These are phyloP conservation scores for Mrakia frigida DNA, from an alignment of 768 basidiomycete species.

Conservation along the genomic window DNA sequence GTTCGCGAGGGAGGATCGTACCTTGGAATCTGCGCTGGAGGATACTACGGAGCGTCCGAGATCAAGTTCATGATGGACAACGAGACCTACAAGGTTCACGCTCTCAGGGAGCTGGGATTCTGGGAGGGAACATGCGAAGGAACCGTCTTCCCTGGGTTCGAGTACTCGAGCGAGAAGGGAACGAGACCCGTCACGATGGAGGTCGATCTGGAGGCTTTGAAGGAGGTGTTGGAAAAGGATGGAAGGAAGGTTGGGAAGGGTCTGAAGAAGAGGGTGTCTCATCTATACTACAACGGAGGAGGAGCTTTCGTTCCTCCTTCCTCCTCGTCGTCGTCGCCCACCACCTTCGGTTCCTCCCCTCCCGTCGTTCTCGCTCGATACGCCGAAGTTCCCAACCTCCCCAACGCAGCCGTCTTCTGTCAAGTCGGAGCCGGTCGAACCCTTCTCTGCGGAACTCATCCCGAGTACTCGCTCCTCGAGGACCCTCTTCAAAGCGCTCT, in stretches of 20 bases:
- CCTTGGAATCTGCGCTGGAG: constrained; percentile 61
- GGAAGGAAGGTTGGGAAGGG: constrained; percentile 2
- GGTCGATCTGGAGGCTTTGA: constrained; percentile 37
- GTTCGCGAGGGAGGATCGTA: constrained; percentile 65
- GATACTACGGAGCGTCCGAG: constrained; percentile 50
- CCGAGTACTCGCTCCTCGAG: constrained; percentile 54
- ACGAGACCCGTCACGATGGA: constrained; percentile 44
- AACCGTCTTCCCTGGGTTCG: constrained; percentile 48
- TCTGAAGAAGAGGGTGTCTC: not conserved
- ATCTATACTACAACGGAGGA: constrained; percentile 51
- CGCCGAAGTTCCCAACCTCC: constrained; percentile 37
- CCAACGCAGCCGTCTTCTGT: constrained; percentile 47
- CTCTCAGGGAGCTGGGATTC: constrained; percentile 48
- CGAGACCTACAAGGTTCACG: constrained; percentile 44
- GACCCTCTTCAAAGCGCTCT: constrained; percentile 43
- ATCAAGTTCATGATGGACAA: constrained; percentile 49
- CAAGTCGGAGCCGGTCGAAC: constrained; percentile 52
- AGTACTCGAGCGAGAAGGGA: constrained; percentile 49
- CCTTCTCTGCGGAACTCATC: constrained; percentile 55
- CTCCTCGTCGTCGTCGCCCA: not conserved
- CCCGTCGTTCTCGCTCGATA: constrained; percentile 47
- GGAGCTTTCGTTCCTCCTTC: constrained; percentile 45
- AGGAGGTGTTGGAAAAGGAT: constrained; percentile 23
- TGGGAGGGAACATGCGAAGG: constrained; percentile 48
- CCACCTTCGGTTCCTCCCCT: constrained; percentile 8